These are phyloP conservation scores for Haplosporangium gracile DNA, from an alignment of 192 early-diverging fungal species.

Conservation along the genomic window DNA sequence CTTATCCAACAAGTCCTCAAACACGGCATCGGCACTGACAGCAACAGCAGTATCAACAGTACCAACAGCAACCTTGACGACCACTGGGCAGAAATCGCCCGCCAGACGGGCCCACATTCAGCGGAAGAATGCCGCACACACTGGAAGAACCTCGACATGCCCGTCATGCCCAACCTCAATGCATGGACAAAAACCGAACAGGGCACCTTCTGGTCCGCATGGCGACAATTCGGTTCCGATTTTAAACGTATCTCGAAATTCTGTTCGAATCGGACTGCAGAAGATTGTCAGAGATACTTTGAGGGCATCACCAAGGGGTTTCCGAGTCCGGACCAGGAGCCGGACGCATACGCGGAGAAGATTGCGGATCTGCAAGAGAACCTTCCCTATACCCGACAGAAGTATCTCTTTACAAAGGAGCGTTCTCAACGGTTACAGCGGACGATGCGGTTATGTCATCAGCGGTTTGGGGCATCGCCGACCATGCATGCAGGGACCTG, in stretches of 20 bases:
- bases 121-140: slow-evolving; percentile 26
- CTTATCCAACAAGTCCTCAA: slow-evolving; percentile 42
- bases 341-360: background rate
- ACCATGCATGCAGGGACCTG: slow-evolving; percentile 7
- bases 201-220: slow-evolving; percentile 23
- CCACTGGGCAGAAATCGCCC: slow-evolving; percentile 24
- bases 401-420: slow-evolving; percentile 37
- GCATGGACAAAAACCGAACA: slow-evolving; percentile 27
- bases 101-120: slow-evolving; percentile 13
- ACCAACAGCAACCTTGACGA: background rate
- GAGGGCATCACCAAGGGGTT: slow-evolving; percentile 17
- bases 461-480: background rate
- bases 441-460: slow-evolving; percentile 7
- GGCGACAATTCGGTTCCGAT: slow-evolving; percentile 32
- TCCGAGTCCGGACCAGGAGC: slow-evolving; percentile 14
- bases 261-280: slow-evolving; percentile 12
- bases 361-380: slow-evolving; percentile 6
- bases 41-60: background rate
- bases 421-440: slow-evolving; percentile 17
- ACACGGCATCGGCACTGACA: background rate
- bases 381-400: slow-evolving; percentile 11
- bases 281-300: slow-evolving; percentile 30
- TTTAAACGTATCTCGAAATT: slow-evolving; percentile 27
- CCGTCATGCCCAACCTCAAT: background rate
- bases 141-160: slow-evolving; percentile 51